Percentiles rank a stretch among this genome's conserved stretches.
phyloP scores from a whole-genome alignment of 2,329 filamentous ascomycete genomes.

The Pezicula neosporulosa region DNA sequence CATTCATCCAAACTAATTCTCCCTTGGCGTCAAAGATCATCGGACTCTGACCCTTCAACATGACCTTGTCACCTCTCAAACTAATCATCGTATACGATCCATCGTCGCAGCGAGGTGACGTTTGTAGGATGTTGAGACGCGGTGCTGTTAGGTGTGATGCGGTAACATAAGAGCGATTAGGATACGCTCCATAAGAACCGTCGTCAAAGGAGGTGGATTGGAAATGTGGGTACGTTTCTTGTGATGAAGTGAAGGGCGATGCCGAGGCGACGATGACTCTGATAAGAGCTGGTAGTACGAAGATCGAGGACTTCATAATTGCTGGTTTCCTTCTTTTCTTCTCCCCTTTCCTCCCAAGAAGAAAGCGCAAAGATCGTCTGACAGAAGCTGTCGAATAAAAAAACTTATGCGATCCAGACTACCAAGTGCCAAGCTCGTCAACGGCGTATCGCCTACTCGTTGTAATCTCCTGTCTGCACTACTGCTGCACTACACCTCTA shows the following conservation, averaged over 20 bases:
- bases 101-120: constrained; percentile 8
- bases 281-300: neutral
- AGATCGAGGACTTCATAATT: neutral
- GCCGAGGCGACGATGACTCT: neutral
- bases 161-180: constrained; percentile 29
- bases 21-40: constrained; percentile 12
- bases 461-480: no score
- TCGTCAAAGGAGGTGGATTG: constrained; percentile 26
- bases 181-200: constrained; percentile 31
- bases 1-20: constrained; percentile 16
- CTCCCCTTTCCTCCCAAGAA: neutral
- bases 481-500: no score
- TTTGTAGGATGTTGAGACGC: constrained; percentile 8
- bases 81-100: constrained; percentile 9
- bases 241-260: no score
- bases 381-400: neutral
- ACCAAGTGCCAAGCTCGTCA: no score
- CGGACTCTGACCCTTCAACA: constrained; percentile 9
- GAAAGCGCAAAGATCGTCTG: neutral
- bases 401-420: no score
- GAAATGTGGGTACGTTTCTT: neutral
- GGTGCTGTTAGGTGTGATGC: constrained; percentile 19
- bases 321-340: neutral
- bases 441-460: no score
- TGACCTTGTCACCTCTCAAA: constrained; percentile 10